Evolutionary conservation across 2,329 filamentous ascomycete species (phyloP).

Genomic region (Cladosporium phlei): DNA sequence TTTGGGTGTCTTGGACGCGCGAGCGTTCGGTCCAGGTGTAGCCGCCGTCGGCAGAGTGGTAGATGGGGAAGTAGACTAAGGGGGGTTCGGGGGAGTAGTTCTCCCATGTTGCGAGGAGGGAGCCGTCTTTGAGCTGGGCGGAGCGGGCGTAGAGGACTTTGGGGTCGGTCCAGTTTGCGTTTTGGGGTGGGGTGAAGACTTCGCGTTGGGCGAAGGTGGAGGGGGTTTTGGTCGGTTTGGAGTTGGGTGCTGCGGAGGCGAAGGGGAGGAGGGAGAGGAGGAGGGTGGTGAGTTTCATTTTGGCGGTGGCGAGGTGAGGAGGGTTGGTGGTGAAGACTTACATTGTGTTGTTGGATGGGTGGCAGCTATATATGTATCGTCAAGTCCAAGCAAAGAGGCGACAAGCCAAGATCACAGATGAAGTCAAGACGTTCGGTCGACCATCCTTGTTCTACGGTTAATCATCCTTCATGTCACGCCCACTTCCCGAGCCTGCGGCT

Average conservation of each 20-base stretch:
- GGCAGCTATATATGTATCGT: constrained; percentile 3
- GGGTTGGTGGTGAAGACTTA: background rate
- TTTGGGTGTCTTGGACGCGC: constrained; percentile 56
- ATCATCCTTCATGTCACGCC: too few relatives aligned
- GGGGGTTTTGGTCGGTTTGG: background rate
- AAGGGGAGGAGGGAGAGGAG: constrained; percentile 4
- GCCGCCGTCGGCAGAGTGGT: constrained; percentile 84
- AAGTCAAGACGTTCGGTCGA: too few relatives aligned
- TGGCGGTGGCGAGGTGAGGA: background rate
- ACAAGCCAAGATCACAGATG: too few relatives aligned
- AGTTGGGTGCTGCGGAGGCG: background rate
- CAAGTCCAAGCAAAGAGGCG: too few relatives aligned
- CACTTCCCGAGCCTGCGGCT: too few relatives aligned
- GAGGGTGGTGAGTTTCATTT: constrained; percentile 3
- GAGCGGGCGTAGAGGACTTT: constrained; percentile 44
- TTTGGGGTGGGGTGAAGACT: constrained; percentile 6
- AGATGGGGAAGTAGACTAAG: constrained; percentile 55
- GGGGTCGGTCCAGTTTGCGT: constrained; percentile 9
- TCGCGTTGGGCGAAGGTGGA: constrained; percentile 2
- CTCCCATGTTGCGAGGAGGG: constrained; percentile 49
- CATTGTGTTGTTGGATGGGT: background rate
- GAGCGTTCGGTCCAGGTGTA: constrained; percentile 72
- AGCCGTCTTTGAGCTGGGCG: constrained; percentile 36
- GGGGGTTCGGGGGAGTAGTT: constrained; percentile 46
- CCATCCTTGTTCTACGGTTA: too few relatives aligned